A percentile compares a stretch with the other conserved stretches of the same genome.
These are phyloP conservation scores for Lodderomyces parapsilosis DNA, from an alignment of 1,139 yeast species.

Conservation along the genomic window DNA sequence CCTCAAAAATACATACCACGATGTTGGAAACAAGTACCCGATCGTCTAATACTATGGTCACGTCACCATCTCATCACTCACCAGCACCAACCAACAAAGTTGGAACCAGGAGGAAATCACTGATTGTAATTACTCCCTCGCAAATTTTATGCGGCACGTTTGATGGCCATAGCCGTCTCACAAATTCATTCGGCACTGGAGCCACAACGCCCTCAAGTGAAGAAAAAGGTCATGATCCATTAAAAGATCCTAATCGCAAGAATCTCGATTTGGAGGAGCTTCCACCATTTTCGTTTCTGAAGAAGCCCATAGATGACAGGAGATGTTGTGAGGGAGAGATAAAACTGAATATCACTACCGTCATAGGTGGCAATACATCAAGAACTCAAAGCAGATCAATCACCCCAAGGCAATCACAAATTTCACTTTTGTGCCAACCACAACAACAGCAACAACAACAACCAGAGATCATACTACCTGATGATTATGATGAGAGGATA, in stretches of 20 bases:
- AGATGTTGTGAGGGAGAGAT: not conserved
- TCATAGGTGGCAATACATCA: conserved; percentile 9
- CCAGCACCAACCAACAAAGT: not conserved
- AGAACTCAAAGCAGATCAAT: not conserved
- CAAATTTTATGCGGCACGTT: not conserved
- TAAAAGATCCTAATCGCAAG: not conserved
- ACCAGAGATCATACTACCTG: conserved; percentile 12
- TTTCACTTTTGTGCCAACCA: not conserved
- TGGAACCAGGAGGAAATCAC: not conserved
- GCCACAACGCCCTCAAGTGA: not conserved
- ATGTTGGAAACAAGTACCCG: not conserved
- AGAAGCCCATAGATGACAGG: conserved; percentile 25
- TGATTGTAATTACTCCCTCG: not conserved
- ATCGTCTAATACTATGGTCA: not conserved
- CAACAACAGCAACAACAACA: no score
- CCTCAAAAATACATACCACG: no score
- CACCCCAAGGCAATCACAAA: not conserved
- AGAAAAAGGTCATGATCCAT: not conserved
- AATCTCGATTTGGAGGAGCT: conserved; percentile 14
- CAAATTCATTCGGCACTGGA: conserved; percentile 5
- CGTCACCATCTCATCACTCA: not conserved
- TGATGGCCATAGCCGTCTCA: not conserved
- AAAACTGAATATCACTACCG: not conserved
- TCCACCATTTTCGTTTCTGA: conserved; percentile 39
- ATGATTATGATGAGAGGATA: conserved; percentile 44